Percentiles rank a stretch among this genome's conserved stretches.
phyloP scores from a whole-genome alignment of 1,284 basidiomycete genomes.

The Sparassis latifolia region DNA sequence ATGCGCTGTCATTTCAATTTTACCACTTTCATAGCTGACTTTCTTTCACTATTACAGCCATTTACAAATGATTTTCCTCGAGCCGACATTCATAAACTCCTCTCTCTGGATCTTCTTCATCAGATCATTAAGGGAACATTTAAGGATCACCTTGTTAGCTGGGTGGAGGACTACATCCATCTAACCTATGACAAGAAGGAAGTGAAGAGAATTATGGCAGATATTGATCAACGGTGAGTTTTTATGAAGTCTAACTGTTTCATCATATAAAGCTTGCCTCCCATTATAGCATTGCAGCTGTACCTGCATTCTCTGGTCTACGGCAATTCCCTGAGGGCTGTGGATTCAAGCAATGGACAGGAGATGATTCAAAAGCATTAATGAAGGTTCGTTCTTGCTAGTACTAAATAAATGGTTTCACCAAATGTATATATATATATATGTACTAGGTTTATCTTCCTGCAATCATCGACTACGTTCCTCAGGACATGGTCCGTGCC shows the following conservation, averaged over 20 bases:
- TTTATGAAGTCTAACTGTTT: not conserved
- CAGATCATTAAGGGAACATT: slow-evolving; percentile 10
- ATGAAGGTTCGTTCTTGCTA: slow-evolving; percentile 13
- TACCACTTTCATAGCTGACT: too few relatives aligned
- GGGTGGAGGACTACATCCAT: slow-evolving; percentile 6
- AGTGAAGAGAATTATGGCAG: slow-evolving; percentile 2
- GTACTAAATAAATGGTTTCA: not conserved
- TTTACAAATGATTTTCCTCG: slow-evolving; percentile 9
- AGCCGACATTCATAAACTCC: not conserved
- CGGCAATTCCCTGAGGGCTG: slow-evolving; percentile 14
- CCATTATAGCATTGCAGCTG: slow-evolving; percentile 7
- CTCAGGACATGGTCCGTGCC: slow-evolving; percentile 11
- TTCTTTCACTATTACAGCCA: not conserved
- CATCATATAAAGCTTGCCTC: not conserved
- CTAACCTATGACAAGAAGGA: not conserved
- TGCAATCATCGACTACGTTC: slow-evolving; percentile 17
- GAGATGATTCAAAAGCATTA: slow-evolving; percentile 15
- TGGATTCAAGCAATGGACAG: slow-evolving; percentile 20
- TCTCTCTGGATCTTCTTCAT: slow-evolving; percentile 6
- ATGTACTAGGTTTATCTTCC: slow-evolving; percentile 16
- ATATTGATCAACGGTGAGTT: slow-evolving; percentile 17
- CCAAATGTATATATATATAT: not conserved
- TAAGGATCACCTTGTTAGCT: slow-evolving; percentile 16
- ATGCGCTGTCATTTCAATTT: too few relatives aligned
- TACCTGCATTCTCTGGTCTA: slow-evolving; percentile 12